Conservation (phyloP, 2,329 filamentous ascomycete genomes). For the Penicillium occitanis region DNA sequence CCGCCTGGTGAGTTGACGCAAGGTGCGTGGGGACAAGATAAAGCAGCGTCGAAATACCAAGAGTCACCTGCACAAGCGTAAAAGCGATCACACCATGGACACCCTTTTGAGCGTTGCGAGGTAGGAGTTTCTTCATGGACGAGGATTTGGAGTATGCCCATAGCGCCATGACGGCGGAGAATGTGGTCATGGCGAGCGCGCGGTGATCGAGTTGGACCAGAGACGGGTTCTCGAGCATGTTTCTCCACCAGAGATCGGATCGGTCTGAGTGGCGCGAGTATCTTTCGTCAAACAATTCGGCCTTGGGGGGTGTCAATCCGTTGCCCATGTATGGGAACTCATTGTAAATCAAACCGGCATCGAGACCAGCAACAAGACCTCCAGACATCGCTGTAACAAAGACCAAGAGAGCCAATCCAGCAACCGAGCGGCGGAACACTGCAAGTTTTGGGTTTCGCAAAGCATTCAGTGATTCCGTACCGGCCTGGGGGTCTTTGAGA, state of each 20-base stretch:
- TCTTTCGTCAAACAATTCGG: slow-evolving; percentile 80
- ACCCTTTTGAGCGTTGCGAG: slow-evolving; percentile 62
- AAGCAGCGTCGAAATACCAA: slow-evolving; percentile 87
- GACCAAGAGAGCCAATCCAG: slow-evolving; percentile 70
- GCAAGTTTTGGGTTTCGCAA: slow-evolving; percentile 68
- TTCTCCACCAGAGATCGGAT: slow-evolving; percentile 91
- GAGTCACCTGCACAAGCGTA: slow-evolving; percentile 73
- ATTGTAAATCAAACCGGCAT: slow-evolving; percentile 97
- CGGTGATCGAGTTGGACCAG: slow-evolving; percentile 95
- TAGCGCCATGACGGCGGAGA: slow-evolving; percentile 74
- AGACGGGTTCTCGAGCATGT: slow-evolving; percentile 95
- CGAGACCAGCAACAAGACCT: slow-evolving; percentile 87
- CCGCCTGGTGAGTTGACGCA: slow-evolving; percentile 89
- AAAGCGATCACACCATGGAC: slow-evolving; percentile 80
- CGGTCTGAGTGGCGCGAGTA: slow-evolving; percentile 77
- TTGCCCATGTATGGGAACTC: slow-evolving; percentile 95
- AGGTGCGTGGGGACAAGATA: slow-evolving; percentile 90
- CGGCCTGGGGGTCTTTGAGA: slow-evolving; percentile 64
- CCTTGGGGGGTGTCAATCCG: slow-evolving; percentile 74
- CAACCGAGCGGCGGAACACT: slow-evolving; percentile 70
- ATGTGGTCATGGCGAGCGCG: slow-evolving; percentile 85
- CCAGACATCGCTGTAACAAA: slow-evolving; percentile 93
- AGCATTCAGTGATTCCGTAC: slow-evolving; percentile 59
- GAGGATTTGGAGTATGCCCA: slow-evolving; percentile 74
- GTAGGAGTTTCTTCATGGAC: slow-evolving; percentile 59